Conservation (phyloP, 306 rosid species). For the Prunus armeniaca region DNA sequence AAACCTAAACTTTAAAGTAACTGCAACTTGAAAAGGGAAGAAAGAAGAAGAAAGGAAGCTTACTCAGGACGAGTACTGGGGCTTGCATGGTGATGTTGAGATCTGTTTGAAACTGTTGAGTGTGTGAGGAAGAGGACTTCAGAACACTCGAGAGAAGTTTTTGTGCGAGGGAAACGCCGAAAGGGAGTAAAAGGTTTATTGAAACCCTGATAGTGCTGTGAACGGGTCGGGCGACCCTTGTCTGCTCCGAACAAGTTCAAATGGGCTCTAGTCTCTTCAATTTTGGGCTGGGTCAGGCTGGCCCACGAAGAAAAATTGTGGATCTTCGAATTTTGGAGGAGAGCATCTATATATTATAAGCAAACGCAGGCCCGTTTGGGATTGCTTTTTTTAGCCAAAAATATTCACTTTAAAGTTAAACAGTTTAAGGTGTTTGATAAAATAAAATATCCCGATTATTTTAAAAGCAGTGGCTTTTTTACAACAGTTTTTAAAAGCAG, state of each 20-base stretch:
- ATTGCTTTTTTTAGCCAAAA: no score
- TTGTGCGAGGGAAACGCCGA: constrained; percentile 19
- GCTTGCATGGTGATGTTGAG: constrained; percentile 39
- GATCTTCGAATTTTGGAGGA: background rate
- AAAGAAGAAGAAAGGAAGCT: background rate
- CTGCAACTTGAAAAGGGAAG: background rate
- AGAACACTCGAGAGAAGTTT: background rate
- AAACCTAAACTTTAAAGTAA: background rate
- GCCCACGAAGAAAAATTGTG: background rate
- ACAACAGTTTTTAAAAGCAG: no score
- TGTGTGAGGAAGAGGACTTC: background rate
- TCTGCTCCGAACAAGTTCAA: background rate
- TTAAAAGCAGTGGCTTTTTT: no score
- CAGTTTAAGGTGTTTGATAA: no score
- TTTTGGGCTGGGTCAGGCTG: background rate
- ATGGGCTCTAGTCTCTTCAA: background rate
- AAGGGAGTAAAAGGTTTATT: background rate
- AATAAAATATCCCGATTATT: no score
- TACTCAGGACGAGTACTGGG: constrained; percentile 61
- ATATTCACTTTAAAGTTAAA: no score
- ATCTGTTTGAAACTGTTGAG: constrained; percentile 1
- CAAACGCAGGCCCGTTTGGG: no score
- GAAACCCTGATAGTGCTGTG: background rate
- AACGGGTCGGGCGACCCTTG: background rate
- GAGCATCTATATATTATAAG: no score